Evolutionary conservation across 2,329 filamentous ascomycete species (phyloP).

Genomic region (Shiraia sp.): DNA sequence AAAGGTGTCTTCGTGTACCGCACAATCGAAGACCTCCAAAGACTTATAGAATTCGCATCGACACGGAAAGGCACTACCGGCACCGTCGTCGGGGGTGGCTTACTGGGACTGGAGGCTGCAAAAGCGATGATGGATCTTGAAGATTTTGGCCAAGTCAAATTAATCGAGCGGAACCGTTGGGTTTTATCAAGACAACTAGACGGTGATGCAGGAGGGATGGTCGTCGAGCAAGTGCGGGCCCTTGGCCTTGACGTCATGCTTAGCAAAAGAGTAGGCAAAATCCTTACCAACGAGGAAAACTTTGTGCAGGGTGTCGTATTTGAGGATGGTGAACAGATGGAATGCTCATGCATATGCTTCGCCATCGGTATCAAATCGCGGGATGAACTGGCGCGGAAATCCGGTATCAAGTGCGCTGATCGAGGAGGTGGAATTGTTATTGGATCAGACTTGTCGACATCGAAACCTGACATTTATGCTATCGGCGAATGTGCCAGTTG

Average conservation of each 20-base stretch:
- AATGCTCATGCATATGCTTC: constrained; percentile 83
- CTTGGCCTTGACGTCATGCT: constrained; percentile 80
- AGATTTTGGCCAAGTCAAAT: constrained; percentile 71
- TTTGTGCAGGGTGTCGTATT: constrained; percentile 75
- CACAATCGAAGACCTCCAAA: constrained; percentile 79
- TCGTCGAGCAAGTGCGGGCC: constrained; percentile 77
- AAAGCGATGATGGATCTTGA: constrained; percentile 90
- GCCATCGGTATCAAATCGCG: constrained; percentile 83
- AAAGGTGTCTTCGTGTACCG: constrained; percentile 88
- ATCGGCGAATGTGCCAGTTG: constrained; percentile 92
- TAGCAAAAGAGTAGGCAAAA: constrained; percentile 72
- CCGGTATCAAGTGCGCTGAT: constrained; percentile 73
- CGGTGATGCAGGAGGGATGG: constrained; percentile 76
- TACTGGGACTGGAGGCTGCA: constrained; percentile 85
- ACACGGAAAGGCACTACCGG: constrained; percentile 69
- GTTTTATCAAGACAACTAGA: constrained; percentile 83
- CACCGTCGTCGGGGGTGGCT: constrained; percentile 79
- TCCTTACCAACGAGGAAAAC: constrained; percentile 69
- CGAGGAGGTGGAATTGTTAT: constrained; percentile 78
- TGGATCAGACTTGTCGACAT: constrained; percentile 69
- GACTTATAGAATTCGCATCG: constrained; percentile 73
- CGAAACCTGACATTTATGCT: constrained; percentile 73
- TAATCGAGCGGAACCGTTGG: constrained; percentile 84
- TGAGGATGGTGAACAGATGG: constrained; percentile 76
- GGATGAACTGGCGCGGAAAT: constrained; percentile 72